phyloP scores from a whole-genome alignment of 2,329 filamentous ascomycete genomes.

The Neurospora sp. region DNA sequence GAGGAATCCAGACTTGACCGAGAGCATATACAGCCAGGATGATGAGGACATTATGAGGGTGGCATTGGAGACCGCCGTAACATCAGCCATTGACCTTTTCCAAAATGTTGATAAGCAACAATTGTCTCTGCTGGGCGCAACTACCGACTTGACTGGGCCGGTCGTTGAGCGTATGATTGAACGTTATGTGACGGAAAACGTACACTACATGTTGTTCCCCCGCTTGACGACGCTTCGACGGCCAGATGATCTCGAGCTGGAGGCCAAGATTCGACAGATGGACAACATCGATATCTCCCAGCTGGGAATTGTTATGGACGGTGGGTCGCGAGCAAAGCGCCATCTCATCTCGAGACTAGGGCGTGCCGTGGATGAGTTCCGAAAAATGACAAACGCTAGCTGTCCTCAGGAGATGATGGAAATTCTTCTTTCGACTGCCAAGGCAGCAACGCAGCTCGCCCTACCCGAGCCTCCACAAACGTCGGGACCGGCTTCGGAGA shows the following conservation, averaged over 20 bases:
- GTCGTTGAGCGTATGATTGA: constrained; percentile 91
- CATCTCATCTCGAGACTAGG: constrained; percentile 68
- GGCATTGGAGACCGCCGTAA: constrained; percentile 84
- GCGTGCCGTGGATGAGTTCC: constrained; percentile 78
- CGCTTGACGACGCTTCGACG: constrained; percentile 68
- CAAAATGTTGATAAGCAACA: constrained; percentile 94
- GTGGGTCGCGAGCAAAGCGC: constrained; percentile 67
- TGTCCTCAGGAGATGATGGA: constrained; percentile 87
- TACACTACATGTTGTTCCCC: constrained; percentile 83
- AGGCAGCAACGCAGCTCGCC: constrained; percentile 60
- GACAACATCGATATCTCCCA: constrained; percentile 89
- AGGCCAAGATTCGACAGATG: constrained; percentile 87
- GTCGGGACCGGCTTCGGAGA: constrained; percentile 37
- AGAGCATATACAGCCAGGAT: constrained; percentile 69
- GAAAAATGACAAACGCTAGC: constrained; percentile 66
- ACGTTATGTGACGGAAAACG: constrained; percentile 84
- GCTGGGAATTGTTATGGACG: constrained; percentile 78
- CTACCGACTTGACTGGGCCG: constrained; percentile 85
- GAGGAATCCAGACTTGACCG: constrained; percentile 28
- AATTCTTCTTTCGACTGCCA: constrained; percentile 68
- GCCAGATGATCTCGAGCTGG: constrained; percentile 76
- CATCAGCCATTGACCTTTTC: constrained; percentile 87
- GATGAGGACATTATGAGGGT: constrained; percentile 86
- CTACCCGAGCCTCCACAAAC: constrained; percentile 21
- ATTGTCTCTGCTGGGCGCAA: constrained; percentile 79